Percentiles rank a stretch among this genome's conserved stretches.
Conservation (phyloP, 2,329 filamentous ascomycete genomes). For the Aspergillus quadricinctus region DNA sequence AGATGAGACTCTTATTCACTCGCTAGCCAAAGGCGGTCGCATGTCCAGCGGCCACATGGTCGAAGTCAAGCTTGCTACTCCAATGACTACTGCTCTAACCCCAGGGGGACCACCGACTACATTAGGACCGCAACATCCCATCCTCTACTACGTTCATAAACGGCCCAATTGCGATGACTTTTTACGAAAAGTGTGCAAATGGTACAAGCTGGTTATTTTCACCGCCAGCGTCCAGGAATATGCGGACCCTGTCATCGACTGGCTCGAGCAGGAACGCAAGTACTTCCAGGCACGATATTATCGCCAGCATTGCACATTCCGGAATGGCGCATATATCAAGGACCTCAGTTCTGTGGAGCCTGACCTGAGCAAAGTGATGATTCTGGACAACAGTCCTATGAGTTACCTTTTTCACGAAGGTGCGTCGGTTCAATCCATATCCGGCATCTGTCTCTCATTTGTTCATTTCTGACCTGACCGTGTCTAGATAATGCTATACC, state of each 20-base stretch:
- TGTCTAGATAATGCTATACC: conserved; percentile 90
- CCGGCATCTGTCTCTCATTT: not conserved
- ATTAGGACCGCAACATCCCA: conserved; percentile 84
- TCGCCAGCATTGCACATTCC: conserved; percentile 91
- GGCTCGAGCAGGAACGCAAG: conserved; percentile 93
- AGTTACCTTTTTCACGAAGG: conserved; percentile 99
- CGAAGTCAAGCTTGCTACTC: conserved; percentile 70
- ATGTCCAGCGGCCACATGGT: conserved; percentile 99
- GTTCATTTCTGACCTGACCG: conserved; percentile 1
- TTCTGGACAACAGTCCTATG: conserved; percentile 95
- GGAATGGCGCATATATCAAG: conserved; percentile 97
- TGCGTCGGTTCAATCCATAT: conserved; percentile 40
- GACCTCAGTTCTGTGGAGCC: conserved; percentile 94
- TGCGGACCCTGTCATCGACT: conserved; percentile 97
- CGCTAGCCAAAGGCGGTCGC: conserved; percentile 90
- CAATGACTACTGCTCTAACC: conserved; percentile 35
- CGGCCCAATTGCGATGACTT: conserved; percentile 96
- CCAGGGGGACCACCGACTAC: conserved; percentile 56
- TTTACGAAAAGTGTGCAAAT: conserved; percentile 87
- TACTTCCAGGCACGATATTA: conserved; percentile 94
- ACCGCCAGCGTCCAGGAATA: conserved; percentile 98
- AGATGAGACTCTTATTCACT: conserved; percentile 96
- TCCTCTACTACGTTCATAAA: conserved; percentile 98
- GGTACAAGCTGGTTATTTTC: conserved; percentile 96
- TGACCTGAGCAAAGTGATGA: conserved; percentile 96